Percentiles rank a stretch among this genome's conserved stretches.
Conservation (phyloP, 768 basidiomycete genomes). For the Phaffia tasmanica region DNA sequence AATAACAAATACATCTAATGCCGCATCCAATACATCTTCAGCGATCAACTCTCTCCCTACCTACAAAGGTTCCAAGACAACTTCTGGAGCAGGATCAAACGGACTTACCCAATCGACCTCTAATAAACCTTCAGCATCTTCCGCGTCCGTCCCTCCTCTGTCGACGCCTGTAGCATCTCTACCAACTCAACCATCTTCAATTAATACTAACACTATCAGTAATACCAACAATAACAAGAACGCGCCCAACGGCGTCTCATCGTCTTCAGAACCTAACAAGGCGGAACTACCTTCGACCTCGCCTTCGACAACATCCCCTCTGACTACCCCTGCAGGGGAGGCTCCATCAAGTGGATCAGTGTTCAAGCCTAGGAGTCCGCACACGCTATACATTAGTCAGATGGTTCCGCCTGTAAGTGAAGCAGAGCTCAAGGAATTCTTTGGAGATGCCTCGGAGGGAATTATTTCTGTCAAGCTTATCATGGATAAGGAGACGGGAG, state of each 20-base stretch:
- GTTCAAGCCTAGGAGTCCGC: not conserved
- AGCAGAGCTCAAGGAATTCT: constrained; percentile 61
- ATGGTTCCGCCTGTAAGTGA: constrained; percentile 47
- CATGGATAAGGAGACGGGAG: constrained; percentile 8
- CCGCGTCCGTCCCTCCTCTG: no score
- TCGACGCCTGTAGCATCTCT: no score
- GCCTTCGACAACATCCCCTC: not conserved
- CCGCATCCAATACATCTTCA: no score
- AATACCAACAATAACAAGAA: not conserved
- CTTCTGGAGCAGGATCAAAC: not conserved
- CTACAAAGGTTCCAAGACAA: not conserved
- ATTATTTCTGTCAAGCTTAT: constrained; percentile 42
- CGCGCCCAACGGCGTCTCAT: not conserved
- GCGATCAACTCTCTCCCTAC: not conserved
- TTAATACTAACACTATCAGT: no score
- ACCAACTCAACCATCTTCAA: no score
- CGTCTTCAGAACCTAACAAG: constrained; percentile 27
- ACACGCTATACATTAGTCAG: constrained; percentile 68
- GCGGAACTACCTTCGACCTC: constrained; percentile 27
- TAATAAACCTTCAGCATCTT: not conserved
- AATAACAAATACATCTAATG: constrained; percentile 16
- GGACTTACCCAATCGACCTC: not conserved
- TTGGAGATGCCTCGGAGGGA: constrained; percentile 56
- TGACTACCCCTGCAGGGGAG: constrained; percentile 2
- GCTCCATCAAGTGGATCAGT: not conserved